Evolutionary conservation across 192 early-diverging fungal species (phyloP), one percentile per base, ranked within the genome.

Genomic region (Gigaspora rosea): DNA sequence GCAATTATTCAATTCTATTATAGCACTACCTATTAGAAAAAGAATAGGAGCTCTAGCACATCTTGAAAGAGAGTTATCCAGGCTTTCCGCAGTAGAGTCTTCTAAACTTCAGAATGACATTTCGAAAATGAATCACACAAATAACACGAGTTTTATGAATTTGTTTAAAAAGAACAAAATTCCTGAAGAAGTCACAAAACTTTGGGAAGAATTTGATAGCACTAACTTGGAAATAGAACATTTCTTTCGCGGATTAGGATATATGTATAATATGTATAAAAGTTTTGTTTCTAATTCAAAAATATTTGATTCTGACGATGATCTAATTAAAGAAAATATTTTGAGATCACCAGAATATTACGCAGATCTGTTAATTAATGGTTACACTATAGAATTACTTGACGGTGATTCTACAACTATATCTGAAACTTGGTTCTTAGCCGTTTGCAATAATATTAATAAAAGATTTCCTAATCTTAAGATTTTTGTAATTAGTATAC

Each of bases 11-110:
- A 27, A 1, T 32, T 33, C 8, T 3, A 51, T 75, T 58, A 32
- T 75, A 51, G 32, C 20, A 35, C 27, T 75, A 62, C 73, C 73
- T 22, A 3, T 75, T 22, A 20, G 8, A 22, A 10, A 62, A 16
- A 58, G 35, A 63, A 46, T 36, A 57, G 12, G 35, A 35, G 73
- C 73, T 33, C 22, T 75, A 49, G 73, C 73, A 46, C 73, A 62
- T 75, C 27, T 75, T 41, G 73, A 75, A 33, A 58, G 73, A 48
- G 73, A 75, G 20, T 12, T 75, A n/a, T 75, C 52, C 27, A 20
- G 36, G 5, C 11, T 75, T 8, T 75, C 73, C 8, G 15, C 54
- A 18, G 11, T 50, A 20, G 73, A 75, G 33, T 47, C 57, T 32
- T 27, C 73, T 32, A 32, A 41, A 51, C 33, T 56, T 62, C 48